Conservation (phyloP, 257 asterid species). For the Forsythia suspensa region DNA sequence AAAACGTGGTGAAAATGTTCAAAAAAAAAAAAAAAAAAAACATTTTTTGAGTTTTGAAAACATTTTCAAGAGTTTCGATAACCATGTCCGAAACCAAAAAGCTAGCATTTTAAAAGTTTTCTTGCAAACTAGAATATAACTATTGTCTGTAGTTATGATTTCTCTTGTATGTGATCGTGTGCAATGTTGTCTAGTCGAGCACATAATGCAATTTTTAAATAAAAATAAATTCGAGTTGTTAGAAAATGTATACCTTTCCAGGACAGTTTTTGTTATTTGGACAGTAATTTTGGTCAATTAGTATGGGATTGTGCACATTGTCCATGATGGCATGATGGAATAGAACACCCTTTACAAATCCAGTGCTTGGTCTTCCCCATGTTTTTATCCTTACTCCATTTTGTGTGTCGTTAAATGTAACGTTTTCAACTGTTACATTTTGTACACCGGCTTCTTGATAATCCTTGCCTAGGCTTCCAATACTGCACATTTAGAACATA, state of each 20-base stretch:
- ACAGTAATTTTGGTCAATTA: conserved; percentile 73
- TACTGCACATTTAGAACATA: conserved; percentile 29
- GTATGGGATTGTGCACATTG: conserved; percentile 60
- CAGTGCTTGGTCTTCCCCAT: conserved; percentile 68
- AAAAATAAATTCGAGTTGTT: background rate
- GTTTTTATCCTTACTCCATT: conserved; percentile 62
- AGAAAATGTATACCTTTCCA: conserved; percentile 37
- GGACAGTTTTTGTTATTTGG: conserved; percentile 47
- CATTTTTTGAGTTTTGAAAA: too few relatives aligned
- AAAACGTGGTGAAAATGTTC: too few relatives aligned
- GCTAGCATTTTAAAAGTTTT: too few relatives aligned
- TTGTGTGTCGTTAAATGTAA: conserved; percentile 39
- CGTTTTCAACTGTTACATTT: conserved; percentile 52
- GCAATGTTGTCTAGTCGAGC: too few relatives aligned
- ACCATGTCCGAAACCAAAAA: too few relatives aligned
- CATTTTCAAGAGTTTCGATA: too few relatives aligned
- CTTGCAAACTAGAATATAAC: too few relatives aligned
- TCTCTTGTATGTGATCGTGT: too few relatives aligned
- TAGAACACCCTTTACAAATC: conserved; percentile 43
- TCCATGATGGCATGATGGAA: conserved; percentile 55
- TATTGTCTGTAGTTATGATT: background rate
- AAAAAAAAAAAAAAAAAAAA: too few relatives aligned
- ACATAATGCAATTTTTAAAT: background rate
- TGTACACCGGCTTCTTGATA: conserved; percentile 52
- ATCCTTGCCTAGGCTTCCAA: conserved; percentile 60